Evolutionary conservation across 177 flowering plant species (phyloP).

Genomic region (Vitis hybrid): DNA sequence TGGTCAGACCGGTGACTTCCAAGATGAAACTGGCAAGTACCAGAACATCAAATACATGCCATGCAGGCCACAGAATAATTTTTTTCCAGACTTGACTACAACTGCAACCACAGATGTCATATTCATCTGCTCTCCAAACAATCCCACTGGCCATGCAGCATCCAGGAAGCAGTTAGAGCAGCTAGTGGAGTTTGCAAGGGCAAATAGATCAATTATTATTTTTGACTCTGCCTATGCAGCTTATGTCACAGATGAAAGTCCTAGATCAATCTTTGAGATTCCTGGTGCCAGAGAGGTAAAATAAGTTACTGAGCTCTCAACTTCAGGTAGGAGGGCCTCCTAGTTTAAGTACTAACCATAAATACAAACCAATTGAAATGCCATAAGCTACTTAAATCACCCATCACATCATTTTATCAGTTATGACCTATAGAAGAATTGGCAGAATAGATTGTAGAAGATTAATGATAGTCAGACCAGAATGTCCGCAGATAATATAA

Average conservation of each 20-base stretch:
- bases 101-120: constrained; percentile 64
- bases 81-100: constrained; percentile 71
- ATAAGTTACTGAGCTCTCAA: neutral
- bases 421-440: neutral
- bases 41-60: constrained; percentile 75
- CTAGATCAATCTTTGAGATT: constrained; percentile 79
- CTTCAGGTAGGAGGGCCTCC: neutral
- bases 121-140: constrained; percentile 92
- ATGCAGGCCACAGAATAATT: constrained; percentile 57
- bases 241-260: constrained; percentile 72
- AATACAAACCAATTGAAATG: neutral
- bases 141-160: constrained; percentile 86
- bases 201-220: constrained; percentile 77
- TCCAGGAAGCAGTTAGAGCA: constrained; percentile 62
- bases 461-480: neutral
- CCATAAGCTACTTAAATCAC: neutral
- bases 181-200: constrained; percentile 72
- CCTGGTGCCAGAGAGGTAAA: constrained; percentile 87
- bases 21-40: constrained; percentile 48
- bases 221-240: constrained; percentile 81
- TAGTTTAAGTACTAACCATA: neutral
- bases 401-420: neutral
- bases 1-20: constrained; percentile 60
- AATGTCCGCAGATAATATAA: neutral
- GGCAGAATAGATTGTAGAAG: neutral